Percentiles rank a stretch among this genome's conserved stretches.
These are phyloP conservation scores for Ogataea populi-albae DNA, from an alignment of 805 yeast genomes.

Conservation along the genomic window DNA sequence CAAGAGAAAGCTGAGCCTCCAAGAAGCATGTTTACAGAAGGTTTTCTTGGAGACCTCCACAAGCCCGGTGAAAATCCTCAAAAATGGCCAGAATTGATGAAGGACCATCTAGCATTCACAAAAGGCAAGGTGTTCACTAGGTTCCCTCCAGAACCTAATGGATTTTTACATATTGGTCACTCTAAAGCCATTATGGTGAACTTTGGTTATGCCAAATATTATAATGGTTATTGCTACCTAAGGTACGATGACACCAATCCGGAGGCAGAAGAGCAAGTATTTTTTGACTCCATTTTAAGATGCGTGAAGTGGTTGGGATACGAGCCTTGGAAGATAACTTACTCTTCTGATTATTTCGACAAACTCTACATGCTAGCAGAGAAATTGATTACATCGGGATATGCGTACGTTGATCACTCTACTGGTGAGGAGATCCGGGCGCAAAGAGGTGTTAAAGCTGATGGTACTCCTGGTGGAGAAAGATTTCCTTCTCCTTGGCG, in stretches of 20 bases:
- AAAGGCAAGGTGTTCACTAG: conserved; percentile 85
- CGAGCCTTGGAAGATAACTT: conserved; percentile 89
- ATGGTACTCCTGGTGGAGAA: conserved; percentile 93
- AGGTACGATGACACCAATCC: conserved; percentile 98
- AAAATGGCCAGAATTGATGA: conserved; percentile 78
- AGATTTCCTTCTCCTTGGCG: conserved; percentile 83
- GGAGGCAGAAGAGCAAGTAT: conserved; percentile 94
- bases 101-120: conserved; percentile 73
- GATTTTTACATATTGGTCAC: conserved; percentile 95
- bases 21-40: conserved; percentile 89
- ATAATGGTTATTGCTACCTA: conserved; percentile 85
- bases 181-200: conserved; percentile 97
- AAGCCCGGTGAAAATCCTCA: conserved; percentile 96
- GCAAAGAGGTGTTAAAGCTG: conserved; percentile 86
- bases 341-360: conserved; percentile 94
- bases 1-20: conserved; percentile 26
- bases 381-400: conserved; percentile 61
- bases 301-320: conserved; percentile 95
- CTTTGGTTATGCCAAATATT: conserved; percentile 91
- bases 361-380: conserved; percentile 86
- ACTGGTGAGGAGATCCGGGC: conserved; percentile 86
- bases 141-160: conserved; percentile 99
- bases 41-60: conserved; percentile 92
- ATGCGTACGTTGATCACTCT: conserved; percentile 91
- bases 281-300: conserved; percentile 76